Base-by-base conservation (phyloP, 164 flowering plant species). In the Aristolochia fimbriata region DNA sequence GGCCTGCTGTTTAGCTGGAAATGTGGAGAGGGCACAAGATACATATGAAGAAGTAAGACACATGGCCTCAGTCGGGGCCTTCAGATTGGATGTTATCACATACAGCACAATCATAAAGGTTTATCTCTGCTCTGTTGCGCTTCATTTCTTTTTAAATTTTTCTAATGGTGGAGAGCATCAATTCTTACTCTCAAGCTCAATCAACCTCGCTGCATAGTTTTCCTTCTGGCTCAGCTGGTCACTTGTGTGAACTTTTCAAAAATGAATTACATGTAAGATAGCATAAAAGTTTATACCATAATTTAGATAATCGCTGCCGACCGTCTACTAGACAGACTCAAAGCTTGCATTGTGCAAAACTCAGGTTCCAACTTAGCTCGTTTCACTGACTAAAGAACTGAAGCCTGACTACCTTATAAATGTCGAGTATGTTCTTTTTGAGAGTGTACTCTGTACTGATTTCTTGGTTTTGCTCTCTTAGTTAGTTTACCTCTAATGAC, bases 91-190 rank as follows among this genome's bases (percentile, higher is more conserved):
- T 72, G 81, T 85, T 46, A 80, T 85, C 76, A 91, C 96, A 19
- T 91, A 91, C 76, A 83, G 96, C 78, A 91, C 96, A 30, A 83
- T 86, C 20, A 77, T 85, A 41, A 91, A 91, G 96, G 97, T 91
- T 51, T 11, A n/a, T 57, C 21, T 16, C 15, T 31, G 17, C n/a
- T n/a, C n/a, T n/a, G n/a, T n/a, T 15, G 33, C 46, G 27, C 12
- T 2, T n/a, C 57, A 45, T 47, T 60, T 31, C 25, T 51, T 33
- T 61, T 51, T 37, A 21, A 23, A 31, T 30, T 25, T 37, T 37
- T 37, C 12, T 37, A 37, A 10, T 37, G 4, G 9, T 7, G 7
- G 43, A 37, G 9, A 37, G 43, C 43, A 37, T 37, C 12, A 37
- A 3, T 37, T 37, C 10, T 37, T 37, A 37, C 11, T 7, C 43